Percentiles rank a stretch among this genome's conserved stretches.
Evolutionary conservation across 176 grass and related monocot genomes (phyloP).

Genomic region (Triticum turgidum): DNA sequence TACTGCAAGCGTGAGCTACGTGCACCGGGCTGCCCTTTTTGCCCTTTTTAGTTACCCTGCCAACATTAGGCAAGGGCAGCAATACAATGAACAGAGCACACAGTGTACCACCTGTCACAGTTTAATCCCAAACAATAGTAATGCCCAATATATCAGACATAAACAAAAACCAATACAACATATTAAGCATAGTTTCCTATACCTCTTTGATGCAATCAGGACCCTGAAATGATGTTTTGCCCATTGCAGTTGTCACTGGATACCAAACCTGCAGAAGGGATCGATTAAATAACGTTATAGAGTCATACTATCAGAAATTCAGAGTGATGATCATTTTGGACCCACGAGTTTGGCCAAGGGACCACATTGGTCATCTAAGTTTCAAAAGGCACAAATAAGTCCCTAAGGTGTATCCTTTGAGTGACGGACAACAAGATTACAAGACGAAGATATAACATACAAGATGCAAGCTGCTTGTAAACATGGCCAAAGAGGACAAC

Average conservation of each 20-base stretch:
- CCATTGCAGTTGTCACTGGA: constrained; percentile 71
- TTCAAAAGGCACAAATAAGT: neutral
- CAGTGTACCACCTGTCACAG: neutral
- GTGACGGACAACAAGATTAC: neutral
- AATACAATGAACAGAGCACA: neutral
- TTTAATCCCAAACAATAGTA: neutral
- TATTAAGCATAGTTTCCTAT: constrained; percentile 15
- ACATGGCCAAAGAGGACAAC: neutral
- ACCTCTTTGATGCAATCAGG: constrained; percentile 91
- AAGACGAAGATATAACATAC: neutral
- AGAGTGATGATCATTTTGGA: neutral
- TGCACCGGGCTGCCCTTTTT: too few species aligned
- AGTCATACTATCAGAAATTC: neutral
- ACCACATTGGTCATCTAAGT: neutral
- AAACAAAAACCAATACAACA: neutral
- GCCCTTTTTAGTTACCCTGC: neutral
- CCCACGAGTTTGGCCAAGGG: neutral
- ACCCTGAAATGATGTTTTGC: constrained; percentile 82
- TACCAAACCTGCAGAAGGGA: constrained; percentile 60
- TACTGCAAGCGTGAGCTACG: too few species aligned
- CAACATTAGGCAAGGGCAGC: neutral
- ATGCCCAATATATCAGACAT: neutral
- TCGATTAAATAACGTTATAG: constrained; percentile 14
- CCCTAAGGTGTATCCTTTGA: neutral
- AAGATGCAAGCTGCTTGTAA: neutral